Evolutionary conservation across 2,329 filamentous ascomycete species (phyloP), one percentile per base, ranked within the genome.

Genomic region (Fusarium algeriense): DNA sequence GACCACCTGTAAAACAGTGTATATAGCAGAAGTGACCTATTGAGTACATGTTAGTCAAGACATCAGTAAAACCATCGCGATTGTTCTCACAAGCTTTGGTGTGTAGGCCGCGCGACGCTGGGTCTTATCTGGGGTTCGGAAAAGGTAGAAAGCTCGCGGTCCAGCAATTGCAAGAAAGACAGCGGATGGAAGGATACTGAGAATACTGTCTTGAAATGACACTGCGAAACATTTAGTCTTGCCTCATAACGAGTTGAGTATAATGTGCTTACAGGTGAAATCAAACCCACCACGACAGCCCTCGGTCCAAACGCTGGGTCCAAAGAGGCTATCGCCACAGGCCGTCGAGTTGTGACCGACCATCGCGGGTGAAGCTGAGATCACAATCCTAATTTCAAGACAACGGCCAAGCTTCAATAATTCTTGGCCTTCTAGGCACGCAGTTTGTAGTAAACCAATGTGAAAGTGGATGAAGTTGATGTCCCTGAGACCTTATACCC

Each of bases 211-310:
- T 50, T 79, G 68, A 19, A 79, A 79, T 0, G 76, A 58, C n/a
- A 79, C 78, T 79, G 11, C 0, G 17, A n/a, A 41, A 5, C 2
- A 5, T 35, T 76, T 28, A 78, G 70, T 8, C 35, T 19, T 19
- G 2, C 9, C 19, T 9, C 3, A 7, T 13, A 6, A 6, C 17
- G 10, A 37, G 19, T 52, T 40, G 30, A 30, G 10, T 30, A 8
- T 45, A 3, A 4, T 41, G 14, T 34, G 23, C 73, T 52, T 54
- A 78, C 78, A 52, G n/a, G 77, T 78, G 49, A 79, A 78, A 46
- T 79, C 78, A 17, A 79, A 79, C 3, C 78, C 78, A 7, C 77
- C 77, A 15, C 78, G 76, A 69, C 78, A 79, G 20, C 71, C 76
- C 26, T 77, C 59, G 6, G 69, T 59, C 73, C 68, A 74, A 17